These are phyloP conservation scores for Syncephalastrum racemosum DNA, from an alignment of 371 early-diverging fungal species.

Conservation along the genomic window DNA sequence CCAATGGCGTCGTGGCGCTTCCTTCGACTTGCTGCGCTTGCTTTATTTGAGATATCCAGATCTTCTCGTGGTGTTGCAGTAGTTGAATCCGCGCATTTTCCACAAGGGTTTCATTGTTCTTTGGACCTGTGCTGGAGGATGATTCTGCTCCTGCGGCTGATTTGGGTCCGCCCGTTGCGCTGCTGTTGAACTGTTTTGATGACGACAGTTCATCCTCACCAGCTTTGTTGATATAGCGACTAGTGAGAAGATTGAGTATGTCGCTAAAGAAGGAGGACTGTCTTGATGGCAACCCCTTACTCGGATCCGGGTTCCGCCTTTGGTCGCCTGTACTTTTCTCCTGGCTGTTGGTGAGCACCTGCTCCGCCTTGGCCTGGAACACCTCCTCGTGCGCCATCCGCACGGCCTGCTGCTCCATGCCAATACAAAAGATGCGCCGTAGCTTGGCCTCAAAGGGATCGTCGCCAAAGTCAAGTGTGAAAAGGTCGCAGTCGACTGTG, in stretches of 20 bases:
- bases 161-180: not conserved
- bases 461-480: constrained; percentile 30
- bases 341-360: too few relatives aligned
- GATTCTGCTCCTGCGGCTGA: too few relatives aligned
- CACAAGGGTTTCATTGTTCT: not conserved
- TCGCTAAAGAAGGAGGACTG: not conserved
- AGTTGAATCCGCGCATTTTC: not conserved
- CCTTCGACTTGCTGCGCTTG: constrained; percentile 18
- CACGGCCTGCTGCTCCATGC: constrained; percentile 34
- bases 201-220: constrained; percentile 4
- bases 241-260: constrained; percentile 14
- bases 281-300: too few relatives aligned
- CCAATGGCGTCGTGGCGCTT: constrained; percentile 29
- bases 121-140: too few relatives aligned
- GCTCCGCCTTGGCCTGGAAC: too few relatives aligned
- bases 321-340: too few relatives aligned
- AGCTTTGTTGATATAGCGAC: constrained; percentile 46
- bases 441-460: constrained; percentile 43
- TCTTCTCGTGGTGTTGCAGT: constrained; percentile 22
- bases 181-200: constrained; percentile 24
- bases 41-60: constrained; percentile 42
- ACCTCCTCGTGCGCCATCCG: too few relatives aligned
- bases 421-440: constrained; percentile 29
- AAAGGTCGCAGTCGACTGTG: not conserved
- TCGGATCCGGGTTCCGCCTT: too few relatives aligned